A percentile compares a stretch with the other conserved stretches of the same genome.
Conservation (phyloP, 805 yeast genomes). For the Starmera quercuum region DNA sequence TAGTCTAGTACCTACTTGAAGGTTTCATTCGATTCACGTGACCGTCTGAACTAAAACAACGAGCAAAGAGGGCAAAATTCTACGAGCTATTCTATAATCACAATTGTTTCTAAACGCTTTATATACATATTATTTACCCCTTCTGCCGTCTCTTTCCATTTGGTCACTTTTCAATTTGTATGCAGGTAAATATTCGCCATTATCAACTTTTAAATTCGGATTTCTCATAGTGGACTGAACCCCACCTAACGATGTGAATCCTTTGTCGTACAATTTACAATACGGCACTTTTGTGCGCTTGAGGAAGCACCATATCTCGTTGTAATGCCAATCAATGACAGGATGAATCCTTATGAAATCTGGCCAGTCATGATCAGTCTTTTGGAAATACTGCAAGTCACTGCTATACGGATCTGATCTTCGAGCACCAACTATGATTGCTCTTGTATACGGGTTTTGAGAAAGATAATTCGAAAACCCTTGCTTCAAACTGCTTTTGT, state of each 20-base stretch:
- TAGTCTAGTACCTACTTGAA: too few relatives aligned
- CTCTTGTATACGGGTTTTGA: constrained; percentile 45
- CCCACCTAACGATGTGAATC: constrained; percentile 90
- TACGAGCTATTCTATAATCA: too few relatives aligned
- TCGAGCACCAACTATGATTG: constrained; percentile 83
- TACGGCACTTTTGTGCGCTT: constrained; percentile 51
- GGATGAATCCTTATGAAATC: constrained; percentile 79
- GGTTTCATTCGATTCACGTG: too few relatives aligned
- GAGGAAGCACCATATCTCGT: constrained; percentile 81
- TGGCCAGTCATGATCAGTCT: constrained; percentile 92
- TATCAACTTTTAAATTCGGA: constrained; percentile 39
- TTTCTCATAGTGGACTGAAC: constrained; percentile 61
- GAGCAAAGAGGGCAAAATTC: too few relatives aligned
- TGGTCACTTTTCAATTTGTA: constrained; percentile 52
- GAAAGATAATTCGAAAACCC: constrained; percentile 64
- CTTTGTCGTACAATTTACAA: constrained; percentile 70
- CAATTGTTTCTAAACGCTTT: background rate
- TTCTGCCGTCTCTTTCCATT: constrained; percentile 44
- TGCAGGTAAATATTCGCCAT: constrained; percentile 39
- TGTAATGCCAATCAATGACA: constrained; percentile 78
- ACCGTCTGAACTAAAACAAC: too few relatives aligned
- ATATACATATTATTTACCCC: background rate
- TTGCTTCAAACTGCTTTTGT: constrained; percentile 38
- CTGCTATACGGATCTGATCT: constrained; percentile 81
- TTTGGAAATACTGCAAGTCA: constrained; percentile 49